Evolutionary conservation across 2,329 filamentous ascomycete genomes (phyloP), one percentile per base, ranked within the genome.

Genomic region (Fusarium algeriense): DNA sequence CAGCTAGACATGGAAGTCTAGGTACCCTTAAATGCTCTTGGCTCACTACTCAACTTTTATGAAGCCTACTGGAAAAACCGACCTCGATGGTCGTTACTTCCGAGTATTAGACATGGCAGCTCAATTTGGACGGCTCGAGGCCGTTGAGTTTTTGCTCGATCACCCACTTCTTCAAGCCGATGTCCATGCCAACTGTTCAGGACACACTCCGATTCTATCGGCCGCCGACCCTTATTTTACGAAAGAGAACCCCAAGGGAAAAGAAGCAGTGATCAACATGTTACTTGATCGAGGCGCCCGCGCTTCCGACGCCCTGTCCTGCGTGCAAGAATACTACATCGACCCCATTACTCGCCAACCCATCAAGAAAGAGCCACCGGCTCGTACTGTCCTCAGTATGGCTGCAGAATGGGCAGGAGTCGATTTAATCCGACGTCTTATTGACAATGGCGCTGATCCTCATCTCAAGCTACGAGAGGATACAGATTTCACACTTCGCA

Each of bases 171-270:
- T 49, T 10, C 7, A 19, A 0, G 2, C 2, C 23, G 46, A 49
- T 35, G 3, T 49, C 7, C 30, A 49, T 30, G 1, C 17, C 13
- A 34, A 35, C 15, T 0, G 13, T 34, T 2, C 34, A 23, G 7
- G 15, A 0, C 17, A 2, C 7, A 35, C n/a, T 3, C 46, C 30
- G 0, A 49, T 49, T 3, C 23, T 49, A 14, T 2, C 0, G 5
- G 30, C 46, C 32, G 14, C 30, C 5, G 14, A 46, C 2, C 3
- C 13, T 30, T 15, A 4, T 3, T 11, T 30, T 12, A 6, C 13
- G 0, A 46, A 46, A 20, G 26, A 30, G 4, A n/a, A 46, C 6
- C 7, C 32, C 4, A 4, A 34, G 3, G 7, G 4, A 7, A 48
- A 48, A 17, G n/a, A 34, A 5, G 28, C 14, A 6, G 13, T 49